Evolutionary conservation across 78 protist species (phyloP), one percentile per base, ranked within the genome.

Genomic region (Dictyostelium citrinum): DNA sequence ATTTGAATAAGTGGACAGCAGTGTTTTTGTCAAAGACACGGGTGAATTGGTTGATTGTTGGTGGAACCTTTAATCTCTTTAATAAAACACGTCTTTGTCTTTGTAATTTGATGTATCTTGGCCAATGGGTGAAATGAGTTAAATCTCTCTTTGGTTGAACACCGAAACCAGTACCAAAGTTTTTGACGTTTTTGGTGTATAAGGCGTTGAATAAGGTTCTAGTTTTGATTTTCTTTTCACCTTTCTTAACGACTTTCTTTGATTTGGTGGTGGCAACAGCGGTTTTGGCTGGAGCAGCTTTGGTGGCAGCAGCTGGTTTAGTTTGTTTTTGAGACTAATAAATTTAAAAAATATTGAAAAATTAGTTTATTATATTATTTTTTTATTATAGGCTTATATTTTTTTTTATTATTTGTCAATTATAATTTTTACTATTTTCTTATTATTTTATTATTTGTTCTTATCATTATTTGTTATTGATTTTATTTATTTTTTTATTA

Each of bases 21-120:
- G 86, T 82, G 80, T 90, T 78, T 83, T 43, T 83, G 96, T 98
- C 98, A 17, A 98, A 90, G n/a, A 97, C 82, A 74, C 95, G 33
- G 97, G 90, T 94, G 98, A 99, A 99, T 92, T 98, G 99, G 97
- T 98, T 97, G 95, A 99, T 60, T 31, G 99, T 72, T 5, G 99
- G 99, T 12, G 99, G 99, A 45, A 98, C 98, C 97, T 96, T 97
- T 33, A 99, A 96, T 61, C 99, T 95, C 96, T 96, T 70, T 78
- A 90, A 11, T 51, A 99, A 95, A 68, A 99, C 95, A 39, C 94
- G 33, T n/a, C 95, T n/a, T 96, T 98, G 99, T 71, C 99, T 95
- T 95, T 99, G 99, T 71, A 99, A 81, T 33, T 98, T 96, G 35
- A 99, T 90, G 95, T 99, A 98, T 90, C 96, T 85, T 86, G 99